Evolutionary conservation across 805 yeast species (phyloP).

Genomic region (Yamadazyma paraphyllophila): DNA sequence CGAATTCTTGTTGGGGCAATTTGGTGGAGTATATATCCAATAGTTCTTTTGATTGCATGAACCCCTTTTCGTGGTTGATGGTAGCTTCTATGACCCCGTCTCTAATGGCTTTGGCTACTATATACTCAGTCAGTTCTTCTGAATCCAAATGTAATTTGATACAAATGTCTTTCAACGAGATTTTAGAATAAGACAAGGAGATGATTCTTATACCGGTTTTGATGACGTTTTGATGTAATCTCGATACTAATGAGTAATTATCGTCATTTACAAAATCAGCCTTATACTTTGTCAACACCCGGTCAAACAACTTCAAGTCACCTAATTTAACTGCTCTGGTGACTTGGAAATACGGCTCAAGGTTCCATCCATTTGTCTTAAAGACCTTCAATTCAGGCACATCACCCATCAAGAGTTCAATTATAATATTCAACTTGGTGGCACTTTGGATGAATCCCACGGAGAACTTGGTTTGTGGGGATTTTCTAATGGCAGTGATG

Average conservation of each 20-base stretch:
- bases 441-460: conserved; percentile 88
- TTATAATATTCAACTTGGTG: conserved; percentile 79
- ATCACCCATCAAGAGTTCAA: conserved; percentile 94
- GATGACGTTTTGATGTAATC: conserved; percentile 94
- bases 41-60: conserved; percentile 85
- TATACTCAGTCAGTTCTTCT: conserved; percentile 95
- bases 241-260: conserved; percentile 76
- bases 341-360: conserved; percentile 80
- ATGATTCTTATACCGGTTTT: conserved; percentile 96
- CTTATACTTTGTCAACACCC: conserved; percentile 64
- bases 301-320: conserved; percentile 77
- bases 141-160: conserved; percentile 87
- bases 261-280: conserved; percentile 67
- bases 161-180: conserved; percentile 91
- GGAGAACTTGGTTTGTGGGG: conserved; percentile 86
- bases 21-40: conserved; percentile 83
- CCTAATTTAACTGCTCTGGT: conserved; percentile 92
- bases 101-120: conserved; percentile 93
- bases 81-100: conserved; percentile 97
- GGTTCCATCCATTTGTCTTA: conserved; percentile 55
- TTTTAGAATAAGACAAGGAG: conserved; percentile 84
- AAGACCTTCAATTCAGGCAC: conserved; percentile 87
- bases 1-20: conserved; percentile 83
- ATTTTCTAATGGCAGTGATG: conserved; percentile 93
- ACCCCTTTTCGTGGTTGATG: conserved; percentile 87